Evolutionary conservation across 371 early-diverging fungal genomes (phyloP).

Genomic region (Actinomortierella ambigua): DNA sequence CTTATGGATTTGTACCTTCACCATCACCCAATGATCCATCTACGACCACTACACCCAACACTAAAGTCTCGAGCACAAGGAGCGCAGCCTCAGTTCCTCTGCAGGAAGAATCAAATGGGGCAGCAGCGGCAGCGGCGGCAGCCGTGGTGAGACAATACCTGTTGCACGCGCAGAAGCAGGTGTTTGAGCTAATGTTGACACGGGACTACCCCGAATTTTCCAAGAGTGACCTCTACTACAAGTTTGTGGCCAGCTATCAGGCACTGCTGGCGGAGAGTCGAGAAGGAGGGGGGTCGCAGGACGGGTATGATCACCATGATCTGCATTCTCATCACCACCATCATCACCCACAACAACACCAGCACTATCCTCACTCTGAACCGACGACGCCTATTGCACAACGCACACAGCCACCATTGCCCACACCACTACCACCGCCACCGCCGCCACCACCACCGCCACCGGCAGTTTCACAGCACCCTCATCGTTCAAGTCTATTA

Average conservation of each 20-base stretch:
- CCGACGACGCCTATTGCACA: background rate
- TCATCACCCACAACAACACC: conserved; percentile 13
- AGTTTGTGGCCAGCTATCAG: conserved; percentile 52
- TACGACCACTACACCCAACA: too few relatives aligned
- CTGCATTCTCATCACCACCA: background rate
- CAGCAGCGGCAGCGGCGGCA: too few relatives aligned
- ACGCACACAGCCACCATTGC: background rate
- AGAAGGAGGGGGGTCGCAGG: too few relatives aligned
- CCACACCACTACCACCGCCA: background rate
- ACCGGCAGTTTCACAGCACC: background rate
- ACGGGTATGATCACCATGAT: too few relatives aligned
- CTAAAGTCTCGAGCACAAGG: too few relatives aligned
- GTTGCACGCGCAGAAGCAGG: conserved; percentile 54
- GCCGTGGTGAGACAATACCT: conserved; percentile 38
- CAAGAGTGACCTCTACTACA: conserved; percentile 69
- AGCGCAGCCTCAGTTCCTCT: too few relatives aligned
- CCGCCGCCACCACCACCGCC: background rate
- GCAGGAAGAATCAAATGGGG: conserved; percentile 27
- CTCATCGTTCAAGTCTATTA: conserved; percentile 14
- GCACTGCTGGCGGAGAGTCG: background rate
- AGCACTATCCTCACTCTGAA: conserved; percentile 11
- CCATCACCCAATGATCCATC: too few relatives aligned
- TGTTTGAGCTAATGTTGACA: conserved; percentile 67
- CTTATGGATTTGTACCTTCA: conserved; percentile 7
- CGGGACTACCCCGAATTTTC: conserved; percentile 69